These are phyloP conservation scores for Glaciozyma martinii DNA, from an alignment of 768 basidiomycete species.

Conservation along the genomic window DNA sequence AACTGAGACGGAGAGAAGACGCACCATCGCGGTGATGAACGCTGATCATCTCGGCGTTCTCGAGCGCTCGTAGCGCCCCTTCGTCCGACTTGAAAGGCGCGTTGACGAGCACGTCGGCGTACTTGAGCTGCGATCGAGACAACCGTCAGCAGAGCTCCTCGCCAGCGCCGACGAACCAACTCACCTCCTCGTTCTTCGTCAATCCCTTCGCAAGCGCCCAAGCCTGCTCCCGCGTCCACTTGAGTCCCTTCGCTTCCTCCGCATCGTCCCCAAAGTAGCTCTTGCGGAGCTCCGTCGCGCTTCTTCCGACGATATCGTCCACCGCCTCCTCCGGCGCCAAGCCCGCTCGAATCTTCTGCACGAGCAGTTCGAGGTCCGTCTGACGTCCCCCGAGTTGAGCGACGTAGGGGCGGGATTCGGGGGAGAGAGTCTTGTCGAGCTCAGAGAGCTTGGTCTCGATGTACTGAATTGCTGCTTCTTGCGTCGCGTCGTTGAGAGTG, in stretches of 20 bases:
- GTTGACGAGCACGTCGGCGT: conserved; percentile 68
- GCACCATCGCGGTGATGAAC: conserved; percentile 67
- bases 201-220: conserved; percentile 74
- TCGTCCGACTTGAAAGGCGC: conserved; percentile 92
- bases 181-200: conserved; percentile 50
- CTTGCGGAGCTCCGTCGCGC: conserved; percentile 75
- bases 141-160: neutral
- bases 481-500: conserved; percentile 74
- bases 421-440: conserved; percentile 45
- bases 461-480: conserved; percentile 65
- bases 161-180: neutral
- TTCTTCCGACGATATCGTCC: conserved; percentile 66
- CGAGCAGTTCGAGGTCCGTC: conserved; percentile 63
- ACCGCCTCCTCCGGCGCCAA: conserved; percentile 30
- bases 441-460: conserved; percentile 57
- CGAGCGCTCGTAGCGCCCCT: conserved; percentile 66
- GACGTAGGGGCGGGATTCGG: conserved; percentile 53
- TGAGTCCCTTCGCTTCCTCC: conserved; percentile 71
- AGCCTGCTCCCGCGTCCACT: conserved; percentile 79
- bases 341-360: conserved; percentile 32
- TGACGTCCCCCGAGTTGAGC: conserved; percentile 79
- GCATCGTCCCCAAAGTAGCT: conserved; percentile 85
- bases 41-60: conserved; percentile 71
- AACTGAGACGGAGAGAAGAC: neutral
- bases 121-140: conserved; percentile 55